These are phyloP conservation scores for Aspergillus tanneri DNA, from an alignment of 2,329 filamentous ascomycete genomes.

Conservation along the genomic window DNA sequence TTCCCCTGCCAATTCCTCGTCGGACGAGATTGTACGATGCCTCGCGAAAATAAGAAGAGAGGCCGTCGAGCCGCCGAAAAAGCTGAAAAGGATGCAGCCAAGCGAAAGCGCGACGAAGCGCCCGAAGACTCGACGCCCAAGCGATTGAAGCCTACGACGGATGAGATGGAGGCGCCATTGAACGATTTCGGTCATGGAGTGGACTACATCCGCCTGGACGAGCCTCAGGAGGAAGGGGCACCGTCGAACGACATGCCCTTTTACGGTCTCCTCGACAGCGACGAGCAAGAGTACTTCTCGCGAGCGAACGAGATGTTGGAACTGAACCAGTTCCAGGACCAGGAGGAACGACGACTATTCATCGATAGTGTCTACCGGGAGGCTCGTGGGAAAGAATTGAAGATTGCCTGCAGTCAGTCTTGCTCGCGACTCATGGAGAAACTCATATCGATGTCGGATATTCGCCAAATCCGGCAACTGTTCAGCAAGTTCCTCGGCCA, in stretches of 20 bases:
- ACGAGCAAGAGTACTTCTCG: constrained; percentile 95
- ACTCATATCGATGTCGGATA: constrained; percentile 76
- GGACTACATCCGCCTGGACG: constrained; percentile 42
- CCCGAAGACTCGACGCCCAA: constrained; percentile 37
- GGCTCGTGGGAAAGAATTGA: constrained; percentile 88
- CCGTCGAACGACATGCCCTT: constrained; percentile 65
- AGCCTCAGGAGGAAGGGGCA: constrained; percentile 26
- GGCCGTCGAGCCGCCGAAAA: constrained; percentile 47
- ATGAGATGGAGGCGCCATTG: constrained; percentile 14
- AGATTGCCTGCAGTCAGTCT: constrained; percentile 91
- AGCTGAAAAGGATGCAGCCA: constrained; percentile 37
- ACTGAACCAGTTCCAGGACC: constrained; percentile 76
- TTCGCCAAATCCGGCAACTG: constrained; percentile 77
- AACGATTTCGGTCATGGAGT: constrained; percentile 23
- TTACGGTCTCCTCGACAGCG: constrained; percentile 87
- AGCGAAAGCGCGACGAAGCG: constrained; percentile 38
- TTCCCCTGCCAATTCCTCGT: constrained; percentile 6
- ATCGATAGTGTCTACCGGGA: constrained; percentile 82
- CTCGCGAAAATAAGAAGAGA: constrained; percentile 49
- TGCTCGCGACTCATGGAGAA: constrained; percentile 92
- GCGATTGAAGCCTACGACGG: constrained; percentile 37
- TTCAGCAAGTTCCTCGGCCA: constrained; percentile 84
- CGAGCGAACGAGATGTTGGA: constrained; percentile 87
- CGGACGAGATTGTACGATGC: constrained; percentile 35
- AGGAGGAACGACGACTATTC: constrained; percentile 70